These are phyloP conservation scores for Candida frijolesensis DNA, from an alignment of 1,139 yeast genomes.

Conservation along the genomic window DNA sequence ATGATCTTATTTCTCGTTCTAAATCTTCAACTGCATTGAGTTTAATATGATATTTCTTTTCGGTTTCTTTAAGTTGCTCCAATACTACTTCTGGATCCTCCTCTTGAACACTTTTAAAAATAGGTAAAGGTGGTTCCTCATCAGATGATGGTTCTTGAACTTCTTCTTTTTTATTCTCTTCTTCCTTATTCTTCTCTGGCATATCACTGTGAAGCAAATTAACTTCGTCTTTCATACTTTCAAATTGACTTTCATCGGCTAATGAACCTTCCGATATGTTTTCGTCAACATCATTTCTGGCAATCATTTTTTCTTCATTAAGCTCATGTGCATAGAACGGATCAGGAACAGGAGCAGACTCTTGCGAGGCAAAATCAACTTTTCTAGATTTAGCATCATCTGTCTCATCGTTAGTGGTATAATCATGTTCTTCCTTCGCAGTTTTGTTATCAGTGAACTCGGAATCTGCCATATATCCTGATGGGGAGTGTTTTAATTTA, in stretches of 20 bases:
- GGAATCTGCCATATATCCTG: conserved; percentile 25
- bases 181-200: conserved; percentile 4
- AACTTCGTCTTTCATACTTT: conserved; percentile 11
- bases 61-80: conserved; percentile 32
- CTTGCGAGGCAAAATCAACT: conserved; percentile 6
- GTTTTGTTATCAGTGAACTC: conserved; percentile 21
- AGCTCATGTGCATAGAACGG: conserved; percentile 20
- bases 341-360: conserved; percentile 22
- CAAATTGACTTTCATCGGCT: conserved; percentile 26
- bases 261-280: conserved; percentile 29
- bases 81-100: conserved; percentile 37
- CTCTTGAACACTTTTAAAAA: conserved; percentile 33
- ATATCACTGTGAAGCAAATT: conserved; percentile 10
- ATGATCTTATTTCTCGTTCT: conserved; percentile 20
- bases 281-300: conserved; percentile 20
- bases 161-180: conserved; percentile 5
- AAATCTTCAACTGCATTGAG: conserved; percentile 34
- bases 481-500: conserved; percentile 9
- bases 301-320: conserved; percentile 9
- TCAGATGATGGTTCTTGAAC: conserved; percentile 13
- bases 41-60: conserved; percentile 33
- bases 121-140: conserved; percentile 20
- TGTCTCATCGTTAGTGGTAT: conserved; percentile 7
- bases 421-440: conserved; percentile 5
- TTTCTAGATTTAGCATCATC: background rate